phyloP scores from a whole-genome alignment of 495 filamentous ascomycete species.

The Delitschia confertaspora region DNA sequence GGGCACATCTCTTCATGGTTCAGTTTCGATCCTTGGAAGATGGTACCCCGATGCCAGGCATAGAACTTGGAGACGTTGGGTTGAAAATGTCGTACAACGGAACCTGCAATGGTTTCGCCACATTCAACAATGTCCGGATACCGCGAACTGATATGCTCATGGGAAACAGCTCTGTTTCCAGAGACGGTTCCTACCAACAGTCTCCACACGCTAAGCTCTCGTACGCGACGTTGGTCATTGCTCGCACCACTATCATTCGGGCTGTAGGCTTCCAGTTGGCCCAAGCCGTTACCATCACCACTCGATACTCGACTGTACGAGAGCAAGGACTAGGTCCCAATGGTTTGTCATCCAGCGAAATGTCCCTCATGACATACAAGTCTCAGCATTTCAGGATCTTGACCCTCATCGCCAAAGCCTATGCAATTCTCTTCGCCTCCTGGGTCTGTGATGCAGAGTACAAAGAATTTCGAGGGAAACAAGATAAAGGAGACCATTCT shows the following conservation, averaged over 20 bases:
- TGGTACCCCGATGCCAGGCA: conserved; percentile 25
- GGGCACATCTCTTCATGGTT: conserved; percentile 33
- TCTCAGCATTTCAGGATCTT: conserved; percentile 11
- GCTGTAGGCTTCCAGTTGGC: conserved; percentile 1
- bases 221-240: conserved; percentile 24
- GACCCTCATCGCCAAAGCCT: conserved; percentile 8
- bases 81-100: conserved; percentile 25
- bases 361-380: conserved; percentile 5
- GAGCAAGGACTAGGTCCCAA: conserved; percentile 11
- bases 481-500: background rate
- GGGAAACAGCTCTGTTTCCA: conserved; percentile 16
- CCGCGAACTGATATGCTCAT: conserved; percentile 24
- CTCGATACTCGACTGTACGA: conserved; percentile 11
- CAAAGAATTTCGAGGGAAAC: conserved; percentile 2
- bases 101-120: conserved; percentile 21
- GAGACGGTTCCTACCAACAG: conserved; percentile 20
- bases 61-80: conserved; percentile 31
- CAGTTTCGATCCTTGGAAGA: conserved; percentile 30
- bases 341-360: background rate
- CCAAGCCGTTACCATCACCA: conserved; percentile 5
- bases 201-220: conserved; percentile 13
- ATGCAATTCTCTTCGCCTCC: conserved; percentile 10
- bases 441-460: conserved; percentile 3
- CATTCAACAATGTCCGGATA: conserved; percentile 23
- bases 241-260: conserved; percentile 13